A percentile compares a stretch with the other conserved stretches of the same genome.
phyloP scores from a whole-genome alignment of 129 eudicot species.

The Arctium minus region DNA sequence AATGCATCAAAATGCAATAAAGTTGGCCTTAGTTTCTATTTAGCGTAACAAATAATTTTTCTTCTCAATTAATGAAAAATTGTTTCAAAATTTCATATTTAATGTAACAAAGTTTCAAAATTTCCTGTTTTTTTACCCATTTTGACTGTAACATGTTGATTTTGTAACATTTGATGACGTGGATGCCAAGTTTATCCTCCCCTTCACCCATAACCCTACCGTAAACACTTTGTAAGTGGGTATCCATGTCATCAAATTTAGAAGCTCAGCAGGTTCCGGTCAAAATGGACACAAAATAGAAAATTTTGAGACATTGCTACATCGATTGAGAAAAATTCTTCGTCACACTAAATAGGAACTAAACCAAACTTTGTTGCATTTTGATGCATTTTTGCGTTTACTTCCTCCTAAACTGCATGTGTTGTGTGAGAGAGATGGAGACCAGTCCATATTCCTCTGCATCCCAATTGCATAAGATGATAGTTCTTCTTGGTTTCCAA shows the following conservation, averaged over 20 bases:
- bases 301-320: not conserved
- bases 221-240: not conserved
- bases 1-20: not conserved
- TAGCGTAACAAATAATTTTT: not conserved
- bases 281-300: not conserved
- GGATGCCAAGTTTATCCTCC: not conserved
- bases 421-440: conserved; percentile 25
- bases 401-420: not conserved
- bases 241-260: not conserved
- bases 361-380: not conserved
- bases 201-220: not conserved
- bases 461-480: conserved; percentile 87
- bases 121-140: not conserved
- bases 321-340: not conserved
- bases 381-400: not conserved
- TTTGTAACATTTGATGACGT: not conserved
- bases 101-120: not conserved
- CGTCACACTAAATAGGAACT: not conserved
- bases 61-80: not conserved
- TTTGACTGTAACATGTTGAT: not conserved
- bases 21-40: not conserved
- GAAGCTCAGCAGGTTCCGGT: not conserved
- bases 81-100: not conserved
- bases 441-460: conserved; percentile 98
- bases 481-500: conserved; percentile 84